Base-by-base conservation (phyloP, 108 stramenopile species). In the Parmales sp. region DNA sequence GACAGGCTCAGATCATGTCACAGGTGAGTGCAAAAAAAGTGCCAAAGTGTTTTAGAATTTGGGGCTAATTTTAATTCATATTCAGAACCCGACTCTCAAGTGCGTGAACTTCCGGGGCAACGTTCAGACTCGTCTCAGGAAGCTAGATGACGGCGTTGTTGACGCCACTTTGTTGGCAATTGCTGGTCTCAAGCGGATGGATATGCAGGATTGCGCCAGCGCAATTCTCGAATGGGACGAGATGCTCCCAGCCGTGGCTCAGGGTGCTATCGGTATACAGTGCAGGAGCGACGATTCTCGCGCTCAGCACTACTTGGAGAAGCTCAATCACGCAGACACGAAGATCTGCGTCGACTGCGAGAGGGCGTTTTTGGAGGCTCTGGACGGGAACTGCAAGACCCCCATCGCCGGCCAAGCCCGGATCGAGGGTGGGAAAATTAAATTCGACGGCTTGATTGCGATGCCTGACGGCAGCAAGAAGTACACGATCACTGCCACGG, bases 181-280 rank as follows among this genome's bases (percentile, higher is more conserved):
- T 76, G 99, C 99, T 16, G 99, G 99, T 28, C 78, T 99, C 49
- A 95, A 97, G 80, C 90, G 99, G 34, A 93, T 99, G 90, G 88
- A 91, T 66, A 98, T 97, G 96, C 88, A 86, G 64, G 86, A 84
- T 8, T 86, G 90, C 54, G 94, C 94, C 54, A 93, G 95, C 4
- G 69, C 86, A 13, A 86, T 96, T 0, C 83, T 97, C 72, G 91
- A 90, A 20, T 92, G 88, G 88, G 90, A 90, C 46, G 92, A 95
- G 65, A 98, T 99, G 95, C 90, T 97, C 45, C 97, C 96, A 31
- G 96, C 97, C 28, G 99, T 99, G 37, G 93, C 97, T 1, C 99
- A 99, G 75, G 99, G 99, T 45, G 97, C 99, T 69, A 97, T 99
- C 78, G 99, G 96, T 64, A 95, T 99, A 64, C 97, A 99, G 80